phyloP scores from a whole-genome alignment of 805 yeast genomes.

The Candida glaebosa region DNA sequence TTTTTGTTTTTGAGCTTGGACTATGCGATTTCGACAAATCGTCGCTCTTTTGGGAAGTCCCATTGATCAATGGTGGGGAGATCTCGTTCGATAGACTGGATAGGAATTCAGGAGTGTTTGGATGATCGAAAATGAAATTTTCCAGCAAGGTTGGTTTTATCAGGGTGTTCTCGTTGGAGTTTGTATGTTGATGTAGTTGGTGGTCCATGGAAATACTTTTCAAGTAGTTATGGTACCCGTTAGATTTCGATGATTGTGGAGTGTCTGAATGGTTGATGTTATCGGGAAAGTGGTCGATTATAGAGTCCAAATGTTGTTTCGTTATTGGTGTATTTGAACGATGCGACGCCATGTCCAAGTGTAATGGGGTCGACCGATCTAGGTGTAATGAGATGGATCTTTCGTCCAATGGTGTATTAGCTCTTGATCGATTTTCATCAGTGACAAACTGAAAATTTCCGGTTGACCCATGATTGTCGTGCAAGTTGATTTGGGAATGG shows the following conservation, averaged over 20 bases:
- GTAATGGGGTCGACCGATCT: background rate
- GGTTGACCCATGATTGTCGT: slow-evolving; percentile 2
- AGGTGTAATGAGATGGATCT: background rate
- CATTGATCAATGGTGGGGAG: slow-evolving; percentile 2
- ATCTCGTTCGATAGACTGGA: slow-evolving; percentile 1
- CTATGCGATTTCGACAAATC: background rate
- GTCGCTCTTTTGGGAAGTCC: slow-evolving; percentile 1
- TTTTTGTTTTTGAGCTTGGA: background rate
- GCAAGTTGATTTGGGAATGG: background rate
- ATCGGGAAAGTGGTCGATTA: slow-evolving; percentile 3
- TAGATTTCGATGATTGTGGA: slow-evolving; percentile 3
- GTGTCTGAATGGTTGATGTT: slow-evolving; percentile 8
- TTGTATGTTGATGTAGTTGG: background rate
- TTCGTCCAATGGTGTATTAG: slow-evolving; percentile 1
- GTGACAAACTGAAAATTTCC: slow-evolving; percentile 1
- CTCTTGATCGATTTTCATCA: slow-evolving; percentile 2
- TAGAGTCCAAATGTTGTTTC: slow-evolving; percentile 6
- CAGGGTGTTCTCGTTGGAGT: background rate
- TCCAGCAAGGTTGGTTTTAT: background rate
- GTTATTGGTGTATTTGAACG: background rate
- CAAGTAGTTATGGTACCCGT: slow-evolving; percentile 1
- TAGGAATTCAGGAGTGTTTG: slow-evolving; percentile 3
- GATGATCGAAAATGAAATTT: slow-evolving; percentile 5
- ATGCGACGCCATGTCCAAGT: background rate
- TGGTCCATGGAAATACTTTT: background rate